Evolutionary conservation across 208 protist species (phyloP), one percentile per base, ranked within the genome.

Genomic region (Acanthamoeba triangularis): DNA sequence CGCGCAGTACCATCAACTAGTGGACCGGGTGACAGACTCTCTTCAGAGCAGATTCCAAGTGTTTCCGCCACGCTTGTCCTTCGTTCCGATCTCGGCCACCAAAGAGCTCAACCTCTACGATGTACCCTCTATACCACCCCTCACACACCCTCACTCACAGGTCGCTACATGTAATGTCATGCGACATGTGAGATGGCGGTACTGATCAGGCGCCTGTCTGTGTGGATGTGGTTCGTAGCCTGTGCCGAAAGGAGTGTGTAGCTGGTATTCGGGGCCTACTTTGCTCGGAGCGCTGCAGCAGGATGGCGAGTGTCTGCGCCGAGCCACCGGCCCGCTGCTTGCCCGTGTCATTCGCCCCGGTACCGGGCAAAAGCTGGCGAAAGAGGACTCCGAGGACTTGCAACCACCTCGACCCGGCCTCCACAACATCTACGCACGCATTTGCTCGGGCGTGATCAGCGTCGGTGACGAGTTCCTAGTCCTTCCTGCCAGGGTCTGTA

Each of bases 231-330:
- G 52, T 3, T 61, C 56, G 56, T 67, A 85, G 76, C 76, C 35
- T n/a, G 76, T 85, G 0, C 37, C 76, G 44, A 85, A 59, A 35
- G 47, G 59, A 0, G 47, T 59, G 25, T 85, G 76, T 14, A 56
- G 35, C 23, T 85, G 76, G 76, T 85, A 85, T 41, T 85, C 76
- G 44, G 76, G 76, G 5, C 76, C 76, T 56, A 85, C 44, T 23
- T 30, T 85, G 44, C 23, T 85, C 0, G 44, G 25, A 56, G 44
- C 47, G 6, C 76, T 85, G 47, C 28, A 85, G 47, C 20, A 67
- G 61, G 18, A 3, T 13, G 2, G 59, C 13, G 11, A 63, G 61
- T 30, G 16, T 59, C 44, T 56, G 5, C 28, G 76, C 20, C 47
- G 6, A 30, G 16, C 76, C 4, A 20, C 47, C 1, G 44, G 23